Evolutionary conservation across 305 asterid genomes (phyloP), one percentile per base, ranked within the genome.

Genomic region (Fraxinus dipetala): DNA sequence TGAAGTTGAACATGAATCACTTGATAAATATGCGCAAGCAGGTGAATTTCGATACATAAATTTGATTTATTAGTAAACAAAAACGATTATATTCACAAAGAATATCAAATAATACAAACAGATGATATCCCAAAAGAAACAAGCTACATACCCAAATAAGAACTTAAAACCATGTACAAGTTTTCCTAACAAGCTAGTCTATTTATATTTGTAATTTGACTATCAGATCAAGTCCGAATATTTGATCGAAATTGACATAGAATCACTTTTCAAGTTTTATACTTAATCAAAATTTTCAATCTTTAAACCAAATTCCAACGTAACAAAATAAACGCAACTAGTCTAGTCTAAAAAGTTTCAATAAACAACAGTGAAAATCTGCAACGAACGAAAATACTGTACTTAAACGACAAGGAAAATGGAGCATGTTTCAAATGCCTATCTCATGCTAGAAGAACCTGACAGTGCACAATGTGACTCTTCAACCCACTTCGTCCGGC

Each of bases 391-490:
- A 30, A 67, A 61, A 67, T 3, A 30, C 75, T 67, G 22, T 26
- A 11, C 36, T 28, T 30, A 28, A 63, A 63, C 6, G 72, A 63
- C n/a, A 78, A 67, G 38, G 10, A 78, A 4, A 38, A 80, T 69
- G 26, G 43, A 26, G 70, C 75, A 7, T 38, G 54, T 24, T 26
- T 75, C 75, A 32, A 6, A 61, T 30, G 45, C 48, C 51, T 20
- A 59, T 95, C 92, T 67, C 75, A 96, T 36, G 95, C 98, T 88
- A 91, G 98, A 78, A 96, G 97, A 85, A 96, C 98, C 83, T 94
- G 99, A 79, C 98, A 96, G 82, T 96, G 99, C 88, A 96, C 97
- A 36, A 94, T 96, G 84, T 94, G 99, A 56, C 97, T 94, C 94
- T 93, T 96, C 89, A 93, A 79, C 43, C 99, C 98, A 69, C 90